Percentiles rank a stretch among this genome's conserved stretches.
Evolutionary conservation across 1,139 yeast genomes (phyloP).

Genomic region (Lodderomyces parapsilosis): DNA sequence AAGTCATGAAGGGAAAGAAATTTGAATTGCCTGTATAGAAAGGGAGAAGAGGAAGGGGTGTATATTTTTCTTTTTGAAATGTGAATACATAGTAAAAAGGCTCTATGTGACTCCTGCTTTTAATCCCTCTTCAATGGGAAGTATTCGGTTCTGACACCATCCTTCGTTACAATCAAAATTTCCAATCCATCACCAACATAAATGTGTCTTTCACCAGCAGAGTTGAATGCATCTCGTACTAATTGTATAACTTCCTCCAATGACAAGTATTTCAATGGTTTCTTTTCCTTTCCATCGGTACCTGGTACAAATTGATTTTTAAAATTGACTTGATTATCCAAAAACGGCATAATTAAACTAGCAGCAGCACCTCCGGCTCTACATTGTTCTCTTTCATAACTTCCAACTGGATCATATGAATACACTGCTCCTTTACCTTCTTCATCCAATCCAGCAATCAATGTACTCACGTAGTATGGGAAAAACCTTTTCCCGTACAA

Average conservation of each 20-base stretch:
- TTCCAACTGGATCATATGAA: conserved; percentile 97
- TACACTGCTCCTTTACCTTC: conserved; percentile 94
- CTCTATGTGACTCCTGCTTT: conserved; percentile 2
- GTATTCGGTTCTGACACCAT: conserved; percentile 82
- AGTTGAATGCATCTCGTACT: conserved; percentile 90
- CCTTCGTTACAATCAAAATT: conserved; percentile 86
- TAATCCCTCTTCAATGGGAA: conserved; percentile 88
- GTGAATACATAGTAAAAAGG: conserved; percentile 3
- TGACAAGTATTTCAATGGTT: conserved; percentile 58
- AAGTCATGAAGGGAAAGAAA: conserved; percentile 77
- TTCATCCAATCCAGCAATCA: conserved; percentile 91
- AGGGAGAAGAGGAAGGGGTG: background rate
- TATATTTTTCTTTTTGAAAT: background rate
- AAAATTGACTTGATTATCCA: conserved; percentile 94
- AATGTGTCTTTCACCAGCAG: conserved; percentile 97
- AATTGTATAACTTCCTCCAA: conserved; percentile 84
- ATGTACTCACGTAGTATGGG: conserved; percentile 95
- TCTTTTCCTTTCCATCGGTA: conserved; percentile 64
- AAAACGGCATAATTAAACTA: conserved; percentile 91
- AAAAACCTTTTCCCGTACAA: conserved; percentile 91
- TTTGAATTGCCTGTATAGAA: conserved; percentile 72
- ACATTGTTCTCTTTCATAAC: conserved; percentile 95
- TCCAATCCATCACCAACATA: conserved; percentile 97
- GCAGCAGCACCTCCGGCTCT: conserved; percentile 99
- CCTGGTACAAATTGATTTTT: conserved; percentile 87